Percentiles rank a stretch among this genome's conserved stretches.
phyloP scores from a whole-genome alignment of 2,329 filamentous ascomycete species.

The Scopulariopsis brevicaulis region DNA sequence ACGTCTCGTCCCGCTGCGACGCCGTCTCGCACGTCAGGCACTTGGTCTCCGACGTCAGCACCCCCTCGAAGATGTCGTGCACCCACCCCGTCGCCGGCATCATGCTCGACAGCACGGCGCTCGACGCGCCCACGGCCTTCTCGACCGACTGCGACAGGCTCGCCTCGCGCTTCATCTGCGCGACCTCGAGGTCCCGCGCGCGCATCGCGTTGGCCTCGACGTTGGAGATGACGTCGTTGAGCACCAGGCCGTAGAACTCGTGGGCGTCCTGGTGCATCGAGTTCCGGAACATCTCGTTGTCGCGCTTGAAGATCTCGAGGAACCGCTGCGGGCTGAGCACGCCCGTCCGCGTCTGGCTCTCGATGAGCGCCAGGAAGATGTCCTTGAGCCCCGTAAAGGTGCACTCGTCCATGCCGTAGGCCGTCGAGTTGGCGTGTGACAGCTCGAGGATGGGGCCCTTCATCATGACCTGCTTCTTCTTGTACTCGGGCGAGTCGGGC shows the following conservation, averaged over 20 bases:
- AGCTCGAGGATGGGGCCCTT: slow-evolving; percentile 81
- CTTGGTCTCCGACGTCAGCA: slow-evolving; percentile 88
- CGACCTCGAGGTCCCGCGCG: slow-evolving; percentile 36
- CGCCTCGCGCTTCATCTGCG: slow-evolving; percentile 25
- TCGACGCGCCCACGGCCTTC: slow-evolving; percentile 22
- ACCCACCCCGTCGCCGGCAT: slow-evolving; percentile 62
- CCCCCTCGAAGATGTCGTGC: slow-evolving; percentile 92
- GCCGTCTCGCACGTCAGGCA: slow-evolving; percentile 94
- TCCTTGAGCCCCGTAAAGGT: slow-evolving; percentile 93
- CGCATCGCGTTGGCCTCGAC: slow-evolving; percentile 78
- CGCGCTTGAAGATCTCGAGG: slow-evolving; percentile 81
- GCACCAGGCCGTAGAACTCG: slow-evolving; percentile 84
- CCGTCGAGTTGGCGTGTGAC: slow-evolving; percentile 64
- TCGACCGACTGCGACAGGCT: slow-evolving; percentile 6
- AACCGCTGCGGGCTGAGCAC: slow-evolving; percentile 90
- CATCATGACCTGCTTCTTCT: slow-evolving; percentile 90
- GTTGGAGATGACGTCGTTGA: slow-evolving; percentile 94
- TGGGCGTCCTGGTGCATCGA: slow-evolving; percentile 98
- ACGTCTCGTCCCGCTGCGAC: slow-evolving; percentile 90
- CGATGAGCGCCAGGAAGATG: slow-evolving; percentile 84
- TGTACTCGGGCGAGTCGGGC: slow-evolving; percentile 89
- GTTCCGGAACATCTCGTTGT: slow-evolving; percentile 95
- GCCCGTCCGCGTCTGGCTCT: slow-evolving; percentile 70
- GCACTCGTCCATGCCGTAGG: slow-evolving; percentile 89
- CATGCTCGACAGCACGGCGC: not conserved